These are phyloP conservation scores for Calonectria ilicicola DNA, from an alignment of 2,329 filamentous ascomycete genomes.

Conservation along the genomic window DNA sequence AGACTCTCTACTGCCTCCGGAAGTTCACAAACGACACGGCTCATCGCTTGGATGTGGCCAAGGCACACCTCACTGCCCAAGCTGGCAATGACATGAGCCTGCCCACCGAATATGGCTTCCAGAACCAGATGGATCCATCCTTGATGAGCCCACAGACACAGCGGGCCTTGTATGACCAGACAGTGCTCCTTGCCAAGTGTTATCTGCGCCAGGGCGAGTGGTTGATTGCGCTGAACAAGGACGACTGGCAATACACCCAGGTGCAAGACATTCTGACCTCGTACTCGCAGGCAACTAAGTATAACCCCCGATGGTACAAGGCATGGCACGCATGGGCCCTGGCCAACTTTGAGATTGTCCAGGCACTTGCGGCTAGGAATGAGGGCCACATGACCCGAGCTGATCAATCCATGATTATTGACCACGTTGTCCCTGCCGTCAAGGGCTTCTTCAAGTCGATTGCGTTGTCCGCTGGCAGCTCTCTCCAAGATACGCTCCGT, in stretches of 20 bases:
- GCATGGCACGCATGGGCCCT: conserved; percentile 99
- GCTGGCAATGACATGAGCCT: conserved; percentile 59
- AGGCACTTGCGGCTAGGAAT: conserved; percentile 76
- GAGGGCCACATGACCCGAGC: conserved; percentile 61
- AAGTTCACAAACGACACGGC: conserved; percentile 72
- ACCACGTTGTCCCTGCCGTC: conserved; percentile 94
- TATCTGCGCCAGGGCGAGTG: conserved; percentile 97
- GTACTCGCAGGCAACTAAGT: conserved; percentile 91
- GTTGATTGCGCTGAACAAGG: conserved; percentile 86
- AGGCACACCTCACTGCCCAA: conserved; percentile 62
- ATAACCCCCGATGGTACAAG: conserved; percentile 97
- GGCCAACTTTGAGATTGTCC: conserved; percentile 98
- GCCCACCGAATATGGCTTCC: conserved; percentile 62
- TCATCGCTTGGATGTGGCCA: conserved; percentile 64
- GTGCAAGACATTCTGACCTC: conserved; percentile 91
- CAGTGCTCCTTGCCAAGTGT: conserved; percentile 88
- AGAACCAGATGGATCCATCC: conserved; percentile 58
- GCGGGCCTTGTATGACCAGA: conserved; percentile 69
- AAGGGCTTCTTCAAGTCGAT: conserved; percentile 99
- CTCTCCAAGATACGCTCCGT: conserved; percentile 93
- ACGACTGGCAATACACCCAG: conserved; percentile 88
- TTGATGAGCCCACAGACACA: conserved; percentile 63
- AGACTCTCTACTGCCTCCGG: conserved; percentile 69
- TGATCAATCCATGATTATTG: conserved; percentile 77
- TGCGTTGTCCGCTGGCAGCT: conserved; percentile 88